Evolutionary conservation across 2,329 filamentous ascomycete species (phyloP).

Genomic region (Thielaviopsis punctulata): DNA sequence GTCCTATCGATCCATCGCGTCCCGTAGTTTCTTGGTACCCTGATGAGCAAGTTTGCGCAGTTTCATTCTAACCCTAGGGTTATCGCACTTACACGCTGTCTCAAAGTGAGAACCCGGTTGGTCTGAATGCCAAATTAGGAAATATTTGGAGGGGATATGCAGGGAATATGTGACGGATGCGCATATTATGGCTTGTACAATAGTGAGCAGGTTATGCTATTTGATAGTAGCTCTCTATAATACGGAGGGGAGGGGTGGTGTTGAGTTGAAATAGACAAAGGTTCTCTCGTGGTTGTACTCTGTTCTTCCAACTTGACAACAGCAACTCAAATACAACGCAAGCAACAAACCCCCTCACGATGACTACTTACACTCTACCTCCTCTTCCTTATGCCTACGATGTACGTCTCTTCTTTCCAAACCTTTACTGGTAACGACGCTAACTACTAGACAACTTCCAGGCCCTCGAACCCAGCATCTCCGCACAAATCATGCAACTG

Average conservation of each 20-base stretch:
- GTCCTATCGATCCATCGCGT: too few species aligned
- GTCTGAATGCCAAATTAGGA: neutral
- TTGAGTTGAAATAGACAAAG: neutral
- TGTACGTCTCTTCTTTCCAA: slow-evolving; percentile 28
- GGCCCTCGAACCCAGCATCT: slow-evolving; percentile 60
- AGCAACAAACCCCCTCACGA: neutral
- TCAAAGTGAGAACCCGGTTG: slow-evolving; percentile 6
- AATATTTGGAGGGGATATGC: neutral
- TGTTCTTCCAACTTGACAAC: neutral
- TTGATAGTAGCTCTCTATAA: neutral
- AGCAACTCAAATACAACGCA: neutral
- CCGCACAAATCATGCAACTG: slow-evolving; percentile 62
- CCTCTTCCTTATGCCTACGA: slow-evolving; percentile 52
- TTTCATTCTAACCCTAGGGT: slow-evolving; percentile 11
- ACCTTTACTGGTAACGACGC: neutral
- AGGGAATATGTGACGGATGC: neutral
- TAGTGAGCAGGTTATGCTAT: neutral
- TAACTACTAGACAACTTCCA: slow-evolving; percentile 17
- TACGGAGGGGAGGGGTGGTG: neutral
- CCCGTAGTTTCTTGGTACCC: slow-evolving; percentile 11
- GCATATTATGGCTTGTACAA: neutral
- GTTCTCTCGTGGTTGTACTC: neutral
- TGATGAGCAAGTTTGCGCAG: slow-evolving; percentile 15
- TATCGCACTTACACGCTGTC: slow-evolving; percentile 3
- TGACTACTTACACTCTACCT: slow-evolving; percentile 39